A percentile compares a stretch with the other conserved stretches of the same genome.
Conservation (phyloP, 176 grass and related monocot species). For the Thinopyrum elongatum region DNA sequence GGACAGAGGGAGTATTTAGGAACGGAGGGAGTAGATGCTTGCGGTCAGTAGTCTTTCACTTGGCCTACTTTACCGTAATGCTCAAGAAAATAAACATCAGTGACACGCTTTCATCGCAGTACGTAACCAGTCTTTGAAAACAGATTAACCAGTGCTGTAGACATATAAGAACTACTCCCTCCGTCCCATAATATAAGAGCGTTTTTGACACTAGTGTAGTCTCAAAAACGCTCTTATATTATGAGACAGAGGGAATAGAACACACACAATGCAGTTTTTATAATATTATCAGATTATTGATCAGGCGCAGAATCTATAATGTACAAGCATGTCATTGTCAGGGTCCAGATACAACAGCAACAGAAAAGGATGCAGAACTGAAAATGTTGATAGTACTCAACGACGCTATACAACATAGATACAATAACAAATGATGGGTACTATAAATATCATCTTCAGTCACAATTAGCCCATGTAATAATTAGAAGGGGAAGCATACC, state of each 20-base stretch:
- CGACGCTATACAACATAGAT: background rate
- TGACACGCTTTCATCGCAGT: background rate
- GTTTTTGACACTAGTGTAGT: too few relatives aligned
- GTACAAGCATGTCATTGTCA: conserved; percentile 3
- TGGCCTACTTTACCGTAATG: conserved; percentile 1
- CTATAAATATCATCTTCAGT: background rate
- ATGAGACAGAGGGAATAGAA: too few relatives aligned
- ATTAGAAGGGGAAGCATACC: conserved; percentile 49
- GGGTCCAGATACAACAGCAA: conserved; percentile 1
- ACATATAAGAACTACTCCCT: conserved; percentile 24
- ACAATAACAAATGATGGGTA: background rate
- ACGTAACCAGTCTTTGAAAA: background rate
- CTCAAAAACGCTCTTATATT: too few relatives aligned
- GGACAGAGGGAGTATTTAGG: too few relatives aligned
- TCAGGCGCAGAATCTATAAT: background rate
- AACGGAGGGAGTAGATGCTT: too few relatives aligned
- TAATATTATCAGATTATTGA: background rate
- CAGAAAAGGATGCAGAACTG: background rate
- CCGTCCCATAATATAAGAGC: too few relatives aligned
- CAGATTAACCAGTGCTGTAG: background rate
- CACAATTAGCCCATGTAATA: background rate
- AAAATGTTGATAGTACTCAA: background rate
- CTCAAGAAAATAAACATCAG: background rate
- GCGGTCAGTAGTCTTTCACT: background rate
- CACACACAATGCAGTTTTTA: background rate